phyloP scores from a whole-genome alignment of 129 eudicot genomes.

The Flaveria brownii region DNA sequence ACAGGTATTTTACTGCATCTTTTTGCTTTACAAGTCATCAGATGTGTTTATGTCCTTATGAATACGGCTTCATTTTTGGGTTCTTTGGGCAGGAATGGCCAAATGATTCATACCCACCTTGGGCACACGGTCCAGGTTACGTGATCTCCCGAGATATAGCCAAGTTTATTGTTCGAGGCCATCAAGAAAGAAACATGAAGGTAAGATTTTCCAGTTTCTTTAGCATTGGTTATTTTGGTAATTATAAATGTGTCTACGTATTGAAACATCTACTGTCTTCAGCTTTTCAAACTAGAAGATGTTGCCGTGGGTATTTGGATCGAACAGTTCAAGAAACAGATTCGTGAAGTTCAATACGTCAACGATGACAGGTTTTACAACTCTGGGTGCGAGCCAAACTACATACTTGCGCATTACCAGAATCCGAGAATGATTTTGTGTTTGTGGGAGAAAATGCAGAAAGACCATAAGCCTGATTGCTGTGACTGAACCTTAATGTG shows the following conservation, averaged over 20 bases:
- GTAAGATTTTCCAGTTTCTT: constrained; percentile 34
- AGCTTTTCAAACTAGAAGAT: constrained; percentile 92
- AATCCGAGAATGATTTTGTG: constrained; percentile 87
- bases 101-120: constrained; percentile 73
- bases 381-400: constrained; percentile 79
- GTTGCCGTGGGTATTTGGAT: constrained; percentile 98
- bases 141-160: constrained; percentile 83
- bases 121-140: constrained; percentile 99
- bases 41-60: background rate
- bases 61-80: background rate
- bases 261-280: background rate
- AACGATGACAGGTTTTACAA: constrained; percentile 73
- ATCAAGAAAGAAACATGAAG: constrained; percentile 64
- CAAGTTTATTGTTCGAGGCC: constrained; percentile 68
- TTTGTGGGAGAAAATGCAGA: constrained; percentile 90
- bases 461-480: constrained; percentile 71
- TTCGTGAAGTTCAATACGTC: constrained; percentile 55
- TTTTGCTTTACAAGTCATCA: background rate
- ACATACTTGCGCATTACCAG: constrained; percentile 95
- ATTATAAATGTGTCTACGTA: background rate
- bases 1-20: constrained; percentile 49
- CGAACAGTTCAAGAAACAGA: constrained; percentile 48
- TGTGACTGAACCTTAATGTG: constrained; percentile 51
- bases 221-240: constrained; percentile 4
- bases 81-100: constrained; percentile 84